Percentiles rank a stretch among this genome's conserved stretches.
Conservation (phyloP, 2,329 filamentous ascomycete species). For the Colletotrichum paranaense region DNA sequence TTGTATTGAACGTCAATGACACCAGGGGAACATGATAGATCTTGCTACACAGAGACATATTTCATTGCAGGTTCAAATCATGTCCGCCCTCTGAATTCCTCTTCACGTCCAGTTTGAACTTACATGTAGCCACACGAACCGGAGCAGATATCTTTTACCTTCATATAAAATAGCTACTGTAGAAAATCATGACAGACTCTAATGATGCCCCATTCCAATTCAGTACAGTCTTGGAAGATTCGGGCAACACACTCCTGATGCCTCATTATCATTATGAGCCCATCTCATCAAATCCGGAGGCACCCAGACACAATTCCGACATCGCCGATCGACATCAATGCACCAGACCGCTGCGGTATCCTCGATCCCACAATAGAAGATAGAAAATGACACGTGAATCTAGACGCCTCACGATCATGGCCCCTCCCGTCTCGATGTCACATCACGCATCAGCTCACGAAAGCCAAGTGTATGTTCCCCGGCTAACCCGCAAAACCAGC, state of each 20-base stretch:
- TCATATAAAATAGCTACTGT: too few species aligned
- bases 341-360: not conserved
- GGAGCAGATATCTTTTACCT: too few species aligned
- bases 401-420: not conserved
- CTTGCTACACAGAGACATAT: too few species aligned
- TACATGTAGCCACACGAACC: too few species aligned
- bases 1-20: too few species aligned
- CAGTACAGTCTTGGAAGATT: too few species aligned
- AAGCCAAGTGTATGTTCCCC: not conserved
- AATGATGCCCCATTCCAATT: too few species aligned
- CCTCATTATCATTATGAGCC: not conserved
- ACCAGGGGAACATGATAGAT: too few species aligned
- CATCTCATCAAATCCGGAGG: not conserved
- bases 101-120: too few species aligned
- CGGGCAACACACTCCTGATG: not conserved
- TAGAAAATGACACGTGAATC: constrained; percentile 5
- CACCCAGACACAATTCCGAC: not conserved
- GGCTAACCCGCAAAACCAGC: not conserved
- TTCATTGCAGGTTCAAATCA: too few species aligned
- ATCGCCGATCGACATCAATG: not conserved
- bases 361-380: not conserved
- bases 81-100: too few species aligned
- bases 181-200: too few species aligned
- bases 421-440: not conserved
- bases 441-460: not conserved